Conservation (phyloP, 306 rosid genomes). For the Cucumis cinereus region DNA sequence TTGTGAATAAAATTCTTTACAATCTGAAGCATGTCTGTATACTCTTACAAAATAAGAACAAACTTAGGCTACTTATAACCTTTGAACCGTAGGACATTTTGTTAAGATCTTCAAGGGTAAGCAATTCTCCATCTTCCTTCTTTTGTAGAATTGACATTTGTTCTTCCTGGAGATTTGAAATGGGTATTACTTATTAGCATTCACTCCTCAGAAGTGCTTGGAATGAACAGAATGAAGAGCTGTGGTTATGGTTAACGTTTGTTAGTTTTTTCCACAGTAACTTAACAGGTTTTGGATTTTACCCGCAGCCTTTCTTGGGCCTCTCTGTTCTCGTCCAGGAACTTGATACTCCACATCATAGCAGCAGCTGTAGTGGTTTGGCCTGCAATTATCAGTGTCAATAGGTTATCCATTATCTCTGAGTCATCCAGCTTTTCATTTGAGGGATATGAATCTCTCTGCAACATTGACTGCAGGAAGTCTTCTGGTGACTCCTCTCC, state of each 20-base stretch:
- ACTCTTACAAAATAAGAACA: not conserved
- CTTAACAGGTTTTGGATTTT: conserved; percentile 10
- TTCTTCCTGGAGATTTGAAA: conserved; percentile 37
- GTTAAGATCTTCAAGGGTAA: conserved; percentile 44
- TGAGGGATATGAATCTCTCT: conserved; percentile 30
- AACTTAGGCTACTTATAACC: conserved; percentile 21
- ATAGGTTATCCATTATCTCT: conserved; percentile 51
- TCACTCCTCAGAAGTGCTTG: not conserved
- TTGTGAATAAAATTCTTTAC: not conserved
- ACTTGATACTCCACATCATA: conserved; percentile 73
- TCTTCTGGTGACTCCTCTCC: conserved; percentile 34
- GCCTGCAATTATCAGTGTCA: conserved; percentile 57
- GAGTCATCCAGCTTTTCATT: conserved; percentile 50
- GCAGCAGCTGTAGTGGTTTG: conserved; percentile 69
- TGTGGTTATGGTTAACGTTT: not conserved
- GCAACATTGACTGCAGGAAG: conserved; percentile 50
- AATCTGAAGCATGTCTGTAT: not conserved
- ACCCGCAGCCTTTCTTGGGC: conserved; percentile 47
- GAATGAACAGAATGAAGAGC: not conserved
- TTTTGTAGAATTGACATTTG: conserved; percentile 37
- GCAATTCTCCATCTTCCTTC: conserved; percentile 34
- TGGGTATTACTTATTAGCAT: not conserved
- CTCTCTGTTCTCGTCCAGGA: conserved; percentile 49
- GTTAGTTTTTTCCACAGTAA: not conserved
- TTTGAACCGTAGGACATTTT: conserved; percentile 45